Conservation (phyloP, 2,329 filamentous ascomycete species). For the Arthroderma sp. region DNA sequence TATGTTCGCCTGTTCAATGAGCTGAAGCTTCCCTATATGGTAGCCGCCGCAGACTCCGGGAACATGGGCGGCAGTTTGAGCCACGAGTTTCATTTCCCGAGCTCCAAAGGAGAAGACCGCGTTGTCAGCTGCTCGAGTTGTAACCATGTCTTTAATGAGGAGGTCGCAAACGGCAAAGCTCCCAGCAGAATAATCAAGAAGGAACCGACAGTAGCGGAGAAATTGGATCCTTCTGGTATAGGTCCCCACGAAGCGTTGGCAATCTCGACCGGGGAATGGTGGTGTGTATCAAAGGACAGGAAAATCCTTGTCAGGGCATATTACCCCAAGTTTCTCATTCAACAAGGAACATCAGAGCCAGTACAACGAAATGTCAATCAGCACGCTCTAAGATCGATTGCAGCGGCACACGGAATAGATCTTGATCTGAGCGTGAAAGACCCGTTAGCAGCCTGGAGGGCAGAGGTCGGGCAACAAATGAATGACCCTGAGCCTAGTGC, state of each 20-base stretch:
- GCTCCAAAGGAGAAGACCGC: constrained; percentile 68
- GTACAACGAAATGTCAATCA: constrained; percentile 37
- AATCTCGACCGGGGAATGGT: constrained; percentile 28
- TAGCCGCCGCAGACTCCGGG: constrained; percentile 85
- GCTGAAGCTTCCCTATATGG: constrained; percentile 67
- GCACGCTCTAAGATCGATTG: constrained; percentile 49
- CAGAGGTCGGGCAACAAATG: neutral
- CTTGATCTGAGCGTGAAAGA: constrained; percentile 60
- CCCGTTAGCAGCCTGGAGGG: constrained; percentile 40
- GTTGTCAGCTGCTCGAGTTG: constrained; percentile 65
- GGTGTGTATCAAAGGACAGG: constrained; percentile 41
- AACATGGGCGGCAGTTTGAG: constrained; percentile 88
- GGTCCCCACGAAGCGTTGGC: constrained; percentile 15
- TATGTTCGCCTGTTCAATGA: constrained; percentile 72
- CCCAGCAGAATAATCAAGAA: constrained; percentile 17
- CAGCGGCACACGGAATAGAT: constrained; percentile 41
- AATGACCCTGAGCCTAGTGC: neutral
- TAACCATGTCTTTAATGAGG: constrained; percentile 70
- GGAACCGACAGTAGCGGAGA: neutral
- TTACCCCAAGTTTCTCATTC: constrained; percentile 40
- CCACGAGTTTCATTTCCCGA: constrained; percentile 86
- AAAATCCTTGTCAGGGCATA: constrained; percentile 57
- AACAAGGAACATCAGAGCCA: constrained; percentile 19
- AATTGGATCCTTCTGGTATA: constrained; percentile 1
- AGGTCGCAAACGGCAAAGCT: constrained; percentile 49